A percentile compares a stretch with the other conserved stretches of the same genome.
These are phyloP conservation scores for Suhomyces panamericanus DNA, from an alignment of 1,139 yeast species.

Conservation along the genomic window DNA sequence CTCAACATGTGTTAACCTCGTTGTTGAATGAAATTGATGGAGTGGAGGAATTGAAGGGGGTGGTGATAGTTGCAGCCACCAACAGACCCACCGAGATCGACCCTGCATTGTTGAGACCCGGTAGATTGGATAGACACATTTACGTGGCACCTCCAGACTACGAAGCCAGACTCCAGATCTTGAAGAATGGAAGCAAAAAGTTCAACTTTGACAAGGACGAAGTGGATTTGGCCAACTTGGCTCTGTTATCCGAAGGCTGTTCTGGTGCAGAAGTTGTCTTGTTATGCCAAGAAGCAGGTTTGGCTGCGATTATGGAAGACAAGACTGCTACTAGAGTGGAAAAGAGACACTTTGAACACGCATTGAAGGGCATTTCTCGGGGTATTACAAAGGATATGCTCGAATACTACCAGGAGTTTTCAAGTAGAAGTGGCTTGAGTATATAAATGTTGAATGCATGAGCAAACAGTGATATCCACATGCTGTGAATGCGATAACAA, in stretches of 20 bases:
- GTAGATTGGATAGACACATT: constrained; percentile 87
- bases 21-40: constrained; percentile 94
- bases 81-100: constrained; percentile 93
- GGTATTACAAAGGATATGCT: constrained; percentile 87
- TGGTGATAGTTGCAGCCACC: constrained; percentile 91
- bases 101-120: constrained; percentile 89
- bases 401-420: constrained; percentile 68
- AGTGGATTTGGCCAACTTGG: constrained; percentile 53
- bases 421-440: constrained; percentile 42
- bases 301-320: constrained; percentile 85
- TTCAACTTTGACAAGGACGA: constrained; percentile 48
- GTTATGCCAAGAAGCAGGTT: constrained; percentile 92
- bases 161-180: constrained; percentile 74
- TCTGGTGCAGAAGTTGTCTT: constrained; percentile 96
- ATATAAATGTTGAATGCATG: too few relatives aligned
- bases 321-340: constrained; percentile 53
- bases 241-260: constrained; percentile 74
- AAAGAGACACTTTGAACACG: constrained; percentile 68
- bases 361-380: constrained; percentile 62
- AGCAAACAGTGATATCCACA: too few relatives aligned
- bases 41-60: constrained; percentile 90
- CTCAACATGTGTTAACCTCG: constrained; percentile 85
- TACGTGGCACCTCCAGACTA: constrained; percentile 90
- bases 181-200: constrained; percentile 63
- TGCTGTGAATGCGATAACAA: too few relatives aligned